phyloP scores from a whole-genome alignment of 768 basidiomycete species.

The Clavaria fumosa region DNA sequence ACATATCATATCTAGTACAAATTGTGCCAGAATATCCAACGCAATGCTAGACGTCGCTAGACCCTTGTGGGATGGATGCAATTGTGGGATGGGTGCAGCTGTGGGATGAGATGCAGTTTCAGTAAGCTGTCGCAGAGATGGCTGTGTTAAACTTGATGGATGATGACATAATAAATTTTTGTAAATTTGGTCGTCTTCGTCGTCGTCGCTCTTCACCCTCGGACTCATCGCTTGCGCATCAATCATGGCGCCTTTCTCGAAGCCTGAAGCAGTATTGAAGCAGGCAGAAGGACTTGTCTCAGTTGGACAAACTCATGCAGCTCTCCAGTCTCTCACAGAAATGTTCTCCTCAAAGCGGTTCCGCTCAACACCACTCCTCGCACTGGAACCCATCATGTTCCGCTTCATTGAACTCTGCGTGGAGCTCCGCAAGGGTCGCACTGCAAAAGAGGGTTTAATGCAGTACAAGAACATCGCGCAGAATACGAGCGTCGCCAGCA shows the following conservation, averaged over 20 bases:
- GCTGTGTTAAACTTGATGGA: no score
- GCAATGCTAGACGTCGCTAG: no score
- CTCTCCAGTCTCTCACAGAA: conserved; percentile 79
- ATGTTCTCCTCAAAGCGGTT: conserved; percentile 92
- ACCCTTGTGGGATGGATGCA: no score
- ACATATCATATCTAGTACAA: no score
- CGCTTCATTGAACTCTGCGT: conserved; percentile 95
- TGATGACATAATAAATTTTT: no score
- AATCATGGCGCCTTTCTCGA: conserved; percentile 79
- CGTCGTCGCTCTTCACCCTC: neutral
- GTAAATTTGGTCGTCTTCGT: no score
- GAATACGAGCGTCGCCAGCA: conserved; percentile 77
- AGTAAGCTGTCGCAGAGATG: no score
- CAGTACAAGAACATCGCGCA: conserved; percentile 98
- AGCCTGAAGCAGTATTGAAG: conserved; percentile 82
- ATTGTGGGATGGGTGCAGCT: no score
- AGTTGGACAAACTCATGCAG: conserved; percentile 81
- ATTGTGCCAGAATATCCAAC: no score
- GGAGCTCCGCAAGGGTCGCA: conserved; percentile 82
- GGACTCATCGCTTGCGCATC: neutral
- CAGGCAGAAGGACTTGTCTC: conserved; percentile 90
- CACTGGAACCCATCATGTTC: conserved; percentile 90
- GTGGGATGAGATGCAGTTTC: no score
- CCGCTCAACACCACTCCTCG: conserved; percentile 73
- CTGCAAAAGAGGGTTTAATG: conserved; percentile 91